A percentile compares a stretch with the other conserved stretches of the same genome.
phyloP scores from a whole-genome alignment of 495 filamentous ascomycete species.

The Melanomma pulvis-pyrius region DNA sequence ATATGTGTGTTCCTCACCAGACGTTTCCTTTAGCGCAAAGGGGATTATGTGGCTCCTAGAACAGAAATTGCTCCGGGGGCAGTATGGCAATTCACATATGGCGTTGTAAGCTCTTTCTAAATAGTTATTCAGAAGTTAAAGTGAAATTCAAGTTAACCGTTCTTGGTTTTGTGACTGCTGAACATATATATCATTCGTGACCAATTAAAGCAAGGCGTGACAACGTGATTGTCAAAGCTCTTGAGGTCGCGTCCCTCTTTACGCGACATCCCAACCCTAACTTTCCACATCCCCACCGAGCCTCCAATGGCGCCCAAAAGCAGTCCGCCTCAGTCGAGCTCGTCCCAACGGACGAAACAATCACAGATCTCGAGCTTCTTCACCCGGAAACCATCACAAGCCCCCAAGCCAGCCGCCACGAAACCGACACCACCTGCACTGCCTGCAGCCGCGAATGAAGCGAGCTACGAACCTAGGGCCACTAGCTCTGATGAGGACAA shows the following conservation, averaged over 20 bases:
- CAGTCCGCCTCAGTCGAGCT: slow-evolving; percentile 27
- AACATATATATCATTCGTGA: too few relatives aligned
- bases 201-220: too few relatives aligned
- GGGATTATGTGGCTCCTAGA: too few relatives aligned
- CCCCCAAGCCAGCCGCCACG: slow-evolving; percentile 17
- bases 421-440: slow-evolving; percentile 24
- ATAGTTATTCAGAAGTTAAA: too few relatives aligned
- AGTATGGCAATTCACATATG: too few relatives aligned
- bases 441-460: slow-evolving; percentile 20
- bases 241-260: slow-evolving; percentile 27
- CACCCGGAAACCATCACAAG: slow-evolving; percentile 58
- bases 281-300: background rate
- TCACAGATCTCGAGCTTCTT: slow-evolving; percentile 88
- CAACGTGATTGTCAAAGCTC: slow-evolving; percentile 19
- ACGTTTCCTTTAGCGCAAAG: too few relatives aligned
- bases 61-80: too few relatives aligned
- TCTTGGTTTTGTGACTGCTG: too few relatives aligned
- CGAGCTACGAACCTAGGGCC: background rate
- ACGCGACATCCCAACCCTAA: background rate
- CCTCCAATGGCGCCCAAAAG: slow-evolving; percentile 33
- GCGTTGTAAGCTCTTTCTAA: too few relatives aligned
- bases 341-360: slow-evolving; percentile 65
- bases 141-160: too few relatives aligned
- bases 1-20: too few relatives aligned
- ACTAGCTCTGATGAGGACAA: slow-evolving; percentile 23